Evolutionary conservation across 441 rosid species (phyloP).

Genomic region (Adansonia rubrostipa): DNA sequence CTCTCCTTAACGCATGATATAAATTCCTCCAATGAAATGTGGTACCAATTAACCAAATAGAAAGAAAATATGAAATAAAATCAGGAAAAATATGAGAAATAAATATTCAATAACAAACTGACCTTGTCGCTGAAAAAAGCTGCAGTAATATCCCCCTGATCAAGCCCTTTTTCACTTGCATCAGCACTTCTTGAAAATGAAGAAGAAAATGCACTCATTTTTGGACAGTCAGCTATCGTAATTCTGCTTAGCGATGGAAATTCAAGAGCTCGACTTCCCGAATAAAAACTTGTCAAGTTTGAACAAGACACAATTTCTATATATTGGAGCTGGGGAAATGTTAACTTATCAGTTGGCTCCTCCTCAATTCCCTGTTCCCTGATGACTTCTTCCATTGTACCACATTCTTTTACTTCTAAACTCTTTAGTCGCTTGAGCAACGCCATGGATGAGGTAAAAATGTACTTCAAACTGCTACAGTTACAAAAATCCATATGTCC

Average conservation of each 20-base stretch:
- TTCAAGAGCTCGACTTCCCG: conserved; percentile 16
- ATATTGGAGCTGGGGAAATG: rapidly evolving
- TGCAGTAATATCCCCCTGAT: background rate
- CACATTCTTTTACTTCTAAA: conserved; percentile 30
- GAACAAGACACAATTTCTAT: conserved; percentile 22
- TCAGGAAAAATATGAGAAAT: background rate
- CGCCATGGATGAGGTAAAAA: conserved; percentile 24
- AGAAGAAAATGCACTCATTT: conserved; percentile 5
- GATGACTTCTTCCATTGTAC: conserved; percentile 22
- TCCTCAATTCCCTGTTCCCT: background rate
- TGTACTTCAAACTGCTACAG: conserved; percentile 32
- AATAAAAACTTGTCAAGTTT: conserved; percentile 17
- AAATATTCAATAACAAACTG: background rate
- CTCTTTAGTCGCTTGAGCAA: conserved; percentile 10
- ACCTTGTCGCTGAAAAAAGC: conserved; percentile 14
- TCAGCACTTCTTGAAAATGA: background rate
- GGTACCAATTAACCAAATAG: background rate
- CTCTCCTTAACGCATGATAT: no score
- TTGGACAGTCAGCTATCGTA: conserved; percentile 4
- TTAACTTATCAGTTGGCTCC: background rate
- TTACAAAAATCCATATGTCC: background rate
- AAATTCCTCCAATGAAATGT: no score
- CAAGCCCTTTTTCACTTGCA: background rate
- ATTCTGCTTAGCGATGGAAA: background rate
- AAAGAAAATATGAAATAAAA: background rate